phyloP scores from a whole-genome alignment of 148 eudicot genomes.

The Rhododendron ferrugineum region DNA sequence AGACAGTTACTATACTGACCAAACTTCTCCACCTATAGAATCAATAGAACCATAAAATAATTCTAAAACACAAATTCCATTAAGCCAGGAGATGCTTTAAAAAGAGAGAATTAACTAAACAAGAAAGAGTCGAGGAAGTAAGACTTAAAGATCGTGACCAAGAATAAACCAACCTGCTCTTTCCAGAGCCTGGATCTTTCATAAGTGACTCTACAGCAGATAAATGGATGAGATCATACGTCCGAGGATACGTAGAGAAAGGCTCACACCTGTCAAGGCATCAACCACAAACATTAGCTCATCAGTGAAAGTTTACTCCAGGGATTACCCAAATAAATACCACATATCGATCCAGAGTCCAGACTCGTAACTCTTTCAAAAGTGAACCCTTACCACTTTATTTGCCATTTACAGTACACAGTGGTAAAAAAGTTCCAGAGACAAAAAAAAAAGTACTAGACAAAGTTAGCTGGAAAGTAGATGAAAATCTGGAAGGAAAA shows the following conservation, averaged over 20 bases:
- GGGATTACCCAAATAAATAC: background rate
- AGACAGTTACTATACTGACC: background rate
- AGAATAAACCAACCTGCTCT: slow-evolving; percentile 48
- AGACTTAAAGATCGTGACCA: background rate
- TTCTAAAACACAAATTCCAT: background rate
- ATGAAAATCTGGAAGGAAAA: background rate
- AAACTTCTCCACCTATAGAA: background rate
- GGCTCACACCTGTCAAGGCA: slow-evolving; percentile 85
- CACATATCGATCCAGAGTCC: background rate
- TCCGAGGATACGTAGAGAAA: slow-evolving; percentile 99
- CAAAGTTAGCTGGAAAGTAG: background rate
- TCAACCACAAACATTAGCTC: slow-evolving; percentile 11
- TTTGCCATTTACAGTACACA: background rate
- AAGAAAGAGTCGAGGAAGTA: background rate
- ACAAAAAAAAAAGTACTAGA: background rate
- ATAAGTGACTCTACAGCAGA: slow-evolving; percentile 71
- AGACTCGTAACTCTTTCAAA: background rate
- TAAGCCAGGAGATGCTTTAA: background rate
- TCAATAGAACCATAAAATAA: background rate
- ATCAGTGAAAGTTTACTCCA: background rate
- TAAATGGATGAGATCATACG: slow-evolving; percentile 83
- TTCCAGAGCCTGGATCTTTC: slow-evolving; percentile 66
- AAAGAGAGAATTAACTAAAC: background rate
- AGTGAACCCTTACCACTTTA: background rate
- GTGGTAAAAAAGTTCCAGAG: background rate